Base-by-base conservation (phyloP, 1,284 basidiomycete genomes). In the Cryptococcus sp. region DNA sequence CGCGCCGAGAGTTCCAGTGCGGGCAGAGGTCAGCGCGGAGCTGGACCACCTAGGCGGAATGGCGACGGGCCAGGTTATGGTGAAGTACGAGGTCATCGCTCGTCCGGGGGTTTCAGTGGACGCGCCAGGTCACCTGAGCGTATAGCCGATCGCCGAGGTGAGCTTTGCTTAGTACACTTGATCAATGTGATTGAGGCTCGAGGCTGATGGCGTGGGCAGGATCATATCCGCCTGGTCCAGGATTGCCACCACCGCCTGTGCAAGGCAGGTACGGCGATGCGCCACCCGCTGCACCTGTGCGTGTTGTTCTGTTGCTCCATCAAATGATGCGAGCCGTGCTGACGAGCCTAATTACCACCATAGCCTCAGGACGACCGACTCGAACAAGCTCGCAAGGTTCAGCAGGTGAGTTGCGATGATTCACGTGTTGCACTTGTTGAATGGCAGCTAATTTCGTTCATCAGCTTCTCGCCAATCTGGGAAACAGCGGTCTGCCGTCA, bases 301-400 rank as follows among this genome's bases (percentile, higher is more conserved):
- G 55, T 54, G 25, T 31, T 17, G 15, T 51, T 57, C 58, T 38
- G 1, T 53, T 39, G 38, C 50, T 11, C 47, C 56, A 27, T 53
- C 58, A 47, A 44, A 59, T 51, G 11, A 25, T 20, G 8, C 40
- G n/a, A 25, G 23, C n/a, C 31, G 23, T 23, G 16, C 25, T 56
- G 49, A 51, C 19, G 23, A 20, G 2, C 16, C 16, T 25, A 35
- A 35, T 47, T 7, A 8, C 7, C 16, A 19, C 15, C 54, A 23
- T 54, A 67, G 56, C 56, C 64, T 5, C 60, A 53, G 3, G 66
- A 69, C 42, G 73, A 70, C 41, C 60, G 72, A 5, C 56, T 77
- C 4, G 71, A 73, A 50, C 70, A 73, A 62, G 72, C 71, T 50
- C 64, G 69, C 20, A 71, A 70, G 52, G 71, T 73, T 0, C 73